Evolutionary conservation across 495 filamentous ascomycete genomes (phyloP), one percentile per base, ranked within the genome.

Genomic region (Tuber umbilicatum): DNA sequence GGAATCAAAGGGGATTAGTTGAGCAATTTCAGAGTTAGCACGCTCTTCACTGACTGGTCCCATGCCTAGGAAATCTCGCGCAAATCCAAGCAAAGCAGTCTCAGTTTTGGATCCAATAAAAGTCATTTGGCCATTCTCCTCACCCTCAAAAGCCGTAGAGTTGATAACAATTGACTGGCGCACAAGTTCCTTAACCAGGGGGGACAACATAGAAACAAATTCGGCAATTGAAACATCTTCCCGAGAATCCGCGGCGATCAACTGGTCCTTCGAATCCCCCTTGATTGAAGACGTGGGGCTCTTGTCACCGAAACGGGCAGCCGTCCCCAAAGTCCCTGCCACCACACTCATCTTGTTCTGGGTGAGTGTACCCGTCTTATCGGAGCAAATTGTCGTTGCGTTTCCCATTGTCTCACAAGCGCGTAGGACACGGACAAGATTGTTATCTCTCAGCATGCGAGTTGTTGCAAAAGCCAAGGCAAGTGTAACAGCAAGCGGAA

Each of bases 391-490:
- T 0, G 90, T 91, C 4, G 92, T 94, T 10, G 92, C 92, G 82
- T 94, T 94, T 5, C 92, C 92, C 92, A 94, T 94, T 2, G 91
- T 94, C 82, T 95, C 92, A 82, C 92, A 95, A 39, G 92, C 91
- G 37, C 89, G 87, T 35, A 94, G 83, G 38, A 91, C 85, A 67
- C 92, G 90, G 23, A 95, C 92, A 70, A 94, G 84, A 78, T 94
- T 94, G 81, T 93, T 91, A 78, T 94, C 92, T 81, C 91, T 93
- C 38, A 93, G 85, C 88, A 95, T 91, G 38, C 91, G 85, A 17
- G 89, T 93, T 5, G 91, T 93, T 38, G 92, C 92, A 84, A 92
- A 93, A 39, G 92, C 92, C 50, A 94, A 86, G 68, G 92, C 91
- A 37, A 95, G 86, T 5, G 91, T 94, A 37, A 95, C 92, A 74